Percentiles rank a stretch among this genome's conserved stretches.
phyloP scores from a whole-genome alignment of 164 flowering plant genomes.

The Macadamia tetraphylla region DNA sequence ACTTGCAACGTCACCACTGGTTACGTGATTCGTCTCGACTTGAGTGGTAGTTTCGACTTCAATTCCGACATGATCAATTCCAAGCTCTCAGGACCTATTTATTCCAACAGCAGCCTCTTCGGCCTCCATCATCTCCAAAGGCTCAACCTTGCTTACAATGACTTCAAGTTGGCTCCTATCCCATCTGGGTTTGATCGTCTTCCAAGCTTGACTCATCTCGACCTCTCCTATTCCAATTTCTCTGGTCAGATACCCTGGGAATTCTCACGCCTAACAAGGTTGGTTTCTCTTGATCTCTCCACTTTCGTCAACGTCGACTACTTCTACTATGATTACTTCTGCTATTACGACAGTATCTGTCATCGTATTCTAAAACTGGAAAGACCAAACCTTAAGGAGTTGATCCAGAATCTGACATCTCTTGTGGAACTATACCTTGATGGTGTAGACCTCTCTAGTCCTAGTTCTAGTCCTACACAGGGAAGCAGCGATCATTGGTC shows the following conservation, averaged over 20 bases:
- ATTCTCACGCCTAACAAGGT: slow-evolving; percentile 12
- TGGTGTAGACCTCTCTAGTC: neutral
- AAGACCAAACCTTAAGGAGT: too few species aligned
- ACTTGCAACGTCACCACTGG: neutral
- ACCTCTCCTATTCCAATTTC: slow-evolving; percentile 18
- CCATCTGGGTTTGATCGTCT: slow-evolving; percentile 18
- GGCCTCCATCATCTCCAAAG: too few species aligned
- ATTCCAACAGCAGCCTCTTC: too few species aligned
- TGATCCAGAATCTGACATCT: too few species aligned
- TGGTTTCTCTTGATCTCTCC: slow-evolving; percentile 21
- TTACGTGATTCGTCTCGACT: slow-evolving; percentile 16
- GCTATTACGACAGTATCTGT: too few species aligned
- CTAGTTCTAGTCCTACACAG: too few species aligned
- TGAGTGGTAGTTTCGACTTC: slow-evolving; percentile 2
- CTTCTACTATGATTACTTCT: too few species aligned
- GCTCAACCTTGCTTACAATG: slow-evolving; percentile 14
- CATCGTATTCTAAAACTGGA: too few species aligned
- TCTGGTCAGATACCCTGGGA: slow-evolving; percentile 21
- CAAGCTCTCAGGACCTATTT: slow-evolving; percentile 7
- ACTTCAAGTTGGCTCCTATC: slow-evolving; percentile 20
- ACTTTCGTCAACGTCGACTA: too few species aligned
- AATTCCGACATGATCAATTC: neutral
- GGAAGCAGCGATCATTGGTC: neutral
- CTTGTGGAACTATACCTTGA: slow-evolving; percentile 12
- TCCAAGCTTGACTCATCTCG: slow-evolving; percentile 10